Conservation (phyloP, 345 rosid species). For the Hypericum perforatum region DNA sequence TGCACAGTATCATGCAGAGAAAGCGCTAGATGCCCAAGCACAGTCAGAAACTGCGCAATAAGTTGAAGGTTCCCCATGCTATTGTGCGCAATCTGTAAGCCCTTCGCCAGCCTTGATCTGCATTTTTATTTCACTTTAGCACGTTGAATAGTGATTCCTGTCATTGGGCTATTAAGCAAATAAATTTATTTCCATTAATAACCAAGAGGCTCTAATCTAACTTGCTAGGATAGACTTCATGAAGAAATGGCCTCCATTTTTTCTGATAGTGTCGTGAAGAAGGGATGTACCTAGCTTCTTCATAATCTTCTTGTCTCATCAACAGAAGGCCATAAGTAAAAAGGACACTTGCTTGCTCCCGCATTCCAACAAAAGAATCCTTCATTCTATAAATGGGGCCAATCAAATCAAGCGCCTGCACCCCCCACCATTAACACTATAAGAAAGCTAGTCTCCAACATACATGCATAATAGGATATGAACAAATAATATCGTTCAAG, state of each 20-base stretch:
- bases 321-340: slow-evolving; percentile 87
- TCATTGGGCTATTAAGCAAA: too few species aligned
- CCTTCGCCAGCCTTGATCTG: slow-evolving; percentile 89
- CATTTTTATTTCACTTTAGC: slow-evolving; percentile 15
- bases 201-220: too few species aligned
- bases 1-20: slow-evolving; percentile 83
- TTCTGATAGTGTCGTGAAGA: not conserved
- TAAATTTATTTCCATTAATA: too few species aligned
- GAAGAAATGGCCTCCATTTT: too few species aligned
- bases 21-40: slow-evolving; percentile 87
- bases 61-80: slow-evolving; percentile 97
- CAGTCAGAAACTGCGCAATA: slow-evolving; percentile 81
- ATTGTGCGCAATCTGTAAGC: slow-evolving; percentile 82
- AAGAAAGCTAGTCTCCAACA: not conserved
- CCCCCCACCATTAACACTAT: not conserved
- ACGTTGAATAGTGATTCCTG: not conserved
- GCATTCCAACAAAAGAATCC: slow-evolving; percentile 72
- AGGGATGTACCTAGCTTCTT: slow-evolving; percentile 67
- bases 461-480: not conserved
- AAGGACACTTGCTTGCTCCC: slow-evolving; percentile 86
- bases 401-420: slow-evolving; percentile 86
- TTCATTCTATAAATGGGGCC: slow-evolving; percentile 73
- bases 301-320: slow-evolving; percentile 91
- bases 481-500: not conserved
- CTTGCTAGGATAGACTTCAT: too few species aligned